Base-by-base conservation (phyloP, 371 early-diverging fungal species). In the Lichtheimia corymbifera region DNA sequence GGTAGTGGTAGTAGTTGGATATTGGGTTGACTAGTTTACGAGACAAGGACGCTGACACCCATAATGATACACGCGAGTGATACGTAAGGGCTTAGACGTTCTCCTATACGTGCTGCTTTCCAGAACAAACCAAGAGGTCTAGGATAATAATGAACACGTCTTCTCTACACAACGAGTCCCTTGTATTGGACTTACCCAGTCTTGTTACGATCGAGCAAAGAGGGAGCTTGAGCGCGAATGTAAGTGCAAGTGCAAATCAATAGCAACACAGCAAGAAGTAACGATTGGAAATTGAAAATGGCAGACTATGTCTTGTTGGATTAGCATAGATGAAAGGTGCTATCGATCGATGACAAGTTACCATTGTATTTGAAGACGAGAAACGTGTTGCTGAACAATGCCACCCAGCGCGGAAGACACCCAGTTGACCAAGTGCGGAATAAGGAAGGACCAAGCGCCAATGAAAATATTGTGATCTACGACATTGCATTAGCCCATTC, bases 31-130 rank as follows among this genome's bases (percentile, higher is more conserved):
- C 11, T 62, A 14, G 5, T 43, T 68, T 65, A 85, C 54, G 83
- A 79, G 53, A 74, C 79, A 67, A 86, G 73, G 14, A 85, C 66
- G 52, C 80, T 85, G 63, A 91, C 60, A 5, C 87, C 92, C 93
- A 94, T 94, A 50, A 83, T 64, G 35, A 93, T 72, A 62, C 93
- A 94, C 7, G 92, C 91, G 57, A 94, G 71, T 15, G 93, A 87
- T 13, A 94, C 95, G 58, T 93, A 94, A 27, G 93, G 93, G 55
- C 90, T 89, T 53, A 94, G 76, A 30, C 95, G 86, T 68, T 94
- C 95, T 4, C 94, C 93, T 82, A 96, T 88, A 64, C 95, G 83
- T 28, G 95, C 93, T 14, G 88, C 86, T 68, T 96, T 96, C 95
- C 95, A 96, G 61, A 94, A 90, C 47, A 95, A 72, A 15, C 95